These are phyloP conservation scores for Zygoascus sp. DNA, from an alignment of 1,139 yeast species.

Conservation along the genomic window DNA sequence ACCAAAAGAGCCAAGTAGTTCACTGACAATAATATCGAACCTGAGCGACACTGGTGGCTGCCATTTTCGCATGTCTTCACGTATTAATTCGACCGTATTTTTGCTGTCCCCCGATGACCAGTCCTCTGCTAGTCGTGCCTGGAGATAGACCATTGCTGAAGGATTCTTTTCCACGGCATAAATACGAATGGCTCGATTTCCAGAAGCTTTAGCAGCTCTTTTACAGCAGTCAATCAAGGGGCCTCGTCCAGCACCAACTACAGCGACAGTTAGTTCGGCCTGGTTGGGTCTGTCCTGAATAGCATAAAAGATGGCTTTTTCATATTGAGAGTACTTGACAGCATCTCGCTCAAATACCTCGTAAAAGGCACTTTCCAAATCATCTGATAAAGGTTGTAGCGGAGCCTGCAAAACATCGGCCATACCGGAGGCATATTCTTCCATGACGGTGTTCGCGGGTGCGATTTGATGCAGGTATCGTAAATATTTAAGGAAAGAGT, in stretches of 20 bases:
- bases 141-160: constrained; percentile 47
- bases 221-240: constrained; percentile 58
- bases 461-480: constrained; percentile 44
- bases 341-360: constrained; percentile 64
- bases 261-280: constrained; percentile 40
- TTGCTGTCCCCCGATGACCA: constrained; percentile 26
- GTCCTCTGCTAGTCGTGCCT: constrained; percentile 25
- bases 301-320: constrained; percentile 60
- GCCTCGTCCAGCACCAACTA: constrained; percentile 88
- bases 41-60: constrained; percentile 34
- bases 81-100: constrained; percentile 43
- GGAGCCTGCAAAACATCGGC: constrained; percentile 51
- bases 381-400: constrained; percentile 60
- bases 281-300: constrained; percentile 31
- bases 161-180: constrained; percentile 70
- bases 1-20: constrained; percentile 83
- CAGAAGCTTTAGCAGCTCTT: constrained; percentile 39
- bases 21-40: constrained; percentile 62
- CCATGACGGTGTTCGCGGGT: constrained; percentile 35
- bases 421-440: constrained; percentile 36
- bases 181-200: constrained; percentile 35
- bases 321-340: constrained; percentile 63
- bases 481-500: constrained; percentile 48
- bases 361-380: constrained; percentile 58
- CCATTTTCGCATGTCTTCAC: constrained; percentile 56